Conservation (phyloP, 1,284 basidiomycete genomes). For the Garcileccinum viscosum region DNA sequence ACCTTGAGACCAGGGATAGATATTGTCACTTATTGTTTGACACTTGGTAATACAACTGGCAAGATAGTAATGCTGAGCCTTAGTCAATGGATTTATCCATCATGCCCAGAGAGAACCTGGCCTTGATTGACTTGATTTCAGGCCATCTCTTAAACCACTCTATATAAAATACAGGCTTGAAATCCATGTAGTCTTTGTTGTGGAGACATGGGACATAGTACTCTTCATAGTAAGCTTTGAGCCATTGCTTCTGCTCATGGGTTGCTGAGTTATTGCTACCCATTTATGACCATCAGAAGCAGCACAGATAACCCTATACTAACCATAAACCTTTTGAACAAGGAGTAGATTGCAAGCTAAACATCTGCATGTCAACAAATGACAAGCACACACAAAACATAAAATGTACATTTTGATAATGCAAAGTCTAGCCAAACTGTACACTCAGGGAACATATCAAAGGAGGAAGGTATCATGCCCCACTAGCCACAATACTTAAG, state of each 20-base stretch:
- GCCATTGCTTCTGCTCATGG: not conserved
- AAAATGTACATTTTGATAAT: not conserved
- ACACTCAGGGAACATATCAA: not conserved
- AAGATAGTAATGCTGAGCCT: not conserved
- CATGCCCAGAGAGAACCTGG: not conserved
- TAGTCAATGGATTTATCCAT: not conserved
- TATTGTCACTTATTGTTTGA: not conserved
- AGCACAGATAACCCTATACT: not conserved
- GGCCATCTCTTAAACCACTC: not conserved
- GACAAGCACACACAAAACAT: not conserved
- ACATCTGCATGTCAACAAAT: not conserved
- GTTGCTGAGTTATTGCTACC: not conserved
- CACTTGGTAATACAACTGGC: not conserved
- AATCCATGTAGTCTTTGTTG: not conserved
- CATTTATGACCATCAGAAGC: not conserved
- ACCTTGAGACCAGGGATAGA: not conserved
- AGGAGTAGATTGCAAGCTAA: not conserved
- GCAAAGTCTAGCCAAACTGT: too few species aligned
- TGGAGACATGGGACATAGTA: not conserved
- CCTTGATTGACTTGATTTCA: not conserved
- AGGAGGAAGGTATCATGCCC: not conserved
- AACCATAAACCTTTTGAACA: not conserved
- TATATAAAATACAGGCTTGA: not conserved
- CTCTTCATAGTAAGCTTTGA: not conserved
- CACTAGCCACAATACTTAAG: not conserved